Evolutionary conservation across 208 protist species (phyloP).

Genomic region (Borovskyia barvae): DNA sequence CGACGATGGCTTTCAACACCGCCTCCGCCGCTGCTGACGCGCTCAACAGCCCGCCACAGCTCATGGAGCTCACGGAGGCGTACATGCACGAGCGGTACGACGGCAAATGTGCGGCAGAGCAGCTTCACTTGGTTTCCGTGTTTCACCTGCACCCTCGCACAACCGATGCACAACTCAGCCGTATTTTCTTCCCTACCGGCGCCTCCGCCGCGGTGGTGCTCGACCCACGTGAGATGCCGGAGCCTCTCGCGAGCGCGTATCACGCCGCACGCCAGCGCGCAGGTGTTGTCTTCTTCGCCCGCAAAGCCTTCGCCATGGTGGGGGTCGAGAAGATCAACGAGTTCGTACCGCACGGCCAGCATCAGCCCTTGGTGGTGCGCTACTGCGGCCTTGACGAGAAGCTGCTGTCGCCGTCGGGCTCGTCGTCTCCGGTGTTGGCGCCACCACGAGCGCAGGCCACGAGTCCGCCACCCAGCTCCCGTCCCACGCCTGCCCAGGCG

Average conservation of each 20-base stretch:
- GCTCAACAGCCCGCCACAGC: conserved; percentile 6
- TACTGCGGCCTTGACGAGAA: conserved; percentile 60
- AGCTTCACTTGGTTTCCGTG: conserved; percentile 68
- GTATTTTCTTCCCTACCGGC: conserved; percentile 78
- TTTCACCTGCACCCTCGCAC: conserved; percentile 76
- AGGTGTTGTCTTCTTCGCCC: conserved; percentile 76
- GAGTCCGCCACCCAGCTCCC: conserved; percentile 5
- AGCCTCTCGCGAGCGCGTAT: conserved; percentile 15
- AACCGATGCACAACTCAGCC: conserved; percentile 46
- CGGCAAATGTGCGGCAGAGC: conserved; percentile 22
- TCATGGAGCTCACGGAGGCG: conserved; percentile 26
- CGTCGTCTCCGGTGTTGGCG: conserved; percentile 6
- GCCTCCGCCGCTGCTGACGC: conserved; percentile 4
- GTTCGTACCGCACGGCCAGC: conserved; percentile 79
- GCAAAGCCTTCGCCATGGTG: conserved; percentile 63
- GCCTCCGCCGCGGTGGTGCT: conserved; percentile 56
- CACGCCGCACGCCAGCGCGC: conserved; percentile 31
- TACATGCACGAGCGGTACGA: conserved; percentile 41
- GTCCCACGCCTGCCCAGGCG: conserved; percentile 19
- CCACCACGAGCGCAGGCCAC: not conserved
- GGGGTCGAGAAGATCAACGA: conserved; percentile 81
- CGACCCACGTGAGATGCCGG: conserved; percentile 32
- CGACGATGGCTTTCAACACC: not conserved
- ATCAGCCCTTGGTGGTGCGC: conserved; percentile 63
- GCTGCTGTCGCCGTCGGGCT: conserved; percentile 13